Percentiles rank a stretch among this genome's conserved stretches.
Conservation (phyloP, 768 basidiomycete species). For the Boletus patriciae region DNA sequence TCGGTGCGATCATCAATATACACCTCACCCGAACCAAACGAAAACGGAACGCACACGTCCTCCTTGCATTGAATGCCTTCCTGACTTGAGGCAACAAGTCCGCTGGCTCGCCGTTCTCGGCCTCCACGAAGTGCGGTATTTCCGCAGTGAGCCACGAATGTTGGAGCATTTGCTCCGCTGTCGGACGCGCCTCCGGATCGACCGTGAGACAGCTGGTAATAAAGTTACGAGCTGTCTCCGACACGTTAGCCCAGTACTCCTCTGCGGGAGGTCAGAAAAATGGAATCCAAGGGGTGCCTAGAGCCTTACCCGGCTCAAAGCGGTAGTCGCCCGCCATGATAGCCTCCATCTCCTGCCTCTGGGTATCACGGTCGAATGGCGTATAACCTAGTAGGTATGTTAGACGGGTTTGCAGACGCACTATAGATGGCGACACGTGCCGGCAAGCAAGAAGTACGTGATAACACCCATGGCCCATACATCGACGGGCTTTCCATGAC, state of each 20-base stretch:
- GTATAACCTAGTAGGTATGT: slow-evolving; percentile 66
- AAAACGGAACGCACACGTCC: slow-evolving; percentile 61
- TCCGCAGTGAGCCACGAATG: slow-evolving; percentile 69
- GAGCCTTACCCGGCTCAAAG: slow-evolving; percentile 64
- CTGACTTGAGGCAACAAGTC: slow-evolving; percentile 89
- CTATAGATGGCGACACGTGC: slow-evolving; percentile 22
- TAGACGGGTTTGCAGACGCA: background rate
- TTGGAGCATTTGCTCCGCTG: slow-evolving; percentile 67
- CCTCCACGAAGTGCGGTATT: slow-evolving; percentile 66
- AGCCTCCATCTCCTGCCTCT: slow-evolving; percentile 90
- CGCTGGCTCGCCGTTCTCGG: slow-evolving; percentile 54
- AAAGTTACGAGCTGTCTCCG: slow-evolving; percentile 79
- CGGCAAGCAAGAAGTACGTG: slow-evolving; percentile 91
- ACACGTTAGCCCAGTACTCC: slow-evolving; percentile 89
- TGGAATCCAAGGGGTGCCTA: background rate
- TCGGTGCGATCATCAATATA: slow-evolving; percentile 2
- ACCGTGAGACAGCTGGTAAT: slow-evolving; percentile 80
- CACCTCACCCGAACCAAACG: background rate
- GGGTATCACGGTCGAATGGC: slow-evolving; percentile 91
- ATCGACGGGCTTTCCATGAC: slow-evolving; percentile 94
- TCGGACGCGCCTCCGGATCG: slow-evolving; percentile 79
- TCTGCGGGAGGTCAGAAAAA: slow-evolving; percentile 32
- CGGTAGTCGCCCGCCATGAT: slow-evolving; percentile 92
- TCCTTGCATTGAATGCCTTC: slow-evolving; percentile 86
- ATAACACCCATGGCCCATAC: slow-evolving; percentile 99